Percentiles rank a stretch among this genome's conserved stretches.
Evolutionary conservation across 2,329 filamentous ascomycete species (phyloP).

Genomic region (Didymella pomorum): DNA sequence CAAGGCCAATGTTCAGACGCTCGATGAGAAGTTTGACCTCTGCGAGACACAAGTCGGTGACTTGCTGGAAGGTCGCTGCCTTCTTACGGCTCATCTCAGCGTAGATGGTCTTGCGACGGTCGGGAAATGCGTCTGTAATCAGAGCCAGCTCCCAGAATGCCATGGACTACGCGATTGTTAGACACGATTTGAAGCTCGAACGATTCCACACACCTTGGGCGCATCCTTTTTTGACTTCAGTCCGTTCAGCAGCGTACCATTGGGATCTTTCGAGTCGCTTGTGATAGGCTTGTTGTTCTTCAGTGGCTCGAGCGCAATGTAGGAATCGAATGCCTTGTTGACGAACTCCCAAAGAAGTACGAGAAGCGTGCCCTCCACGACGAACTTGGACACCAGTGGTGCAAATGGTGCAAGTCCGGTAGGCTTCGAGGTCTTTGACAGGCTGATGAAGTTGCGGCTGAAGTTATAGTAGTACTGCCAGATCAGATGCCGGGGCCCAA

Average conservation of each 20-base stretch:
- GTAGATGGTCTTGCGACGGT: conserved; percentile 83
- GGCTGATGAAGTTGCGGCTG: conserved; percentile 75
- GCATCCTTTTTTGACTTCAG: conserved; percentile 83
- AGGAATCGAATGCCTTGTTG: conserved; percentile 80
- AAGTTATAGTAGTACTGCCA: conserved; percentile 69
- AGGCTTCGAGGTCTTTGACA: conserved; percentile 70
- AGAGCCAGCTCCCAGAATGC: conserved; percentile 90
- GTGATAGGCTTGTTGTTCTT: conserved; percentile 88
- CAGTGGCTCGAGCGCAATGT: conserved; percentile 79
- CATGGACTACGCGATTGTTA: conserved; percentile 66
- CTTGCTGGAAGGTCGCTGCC: conserved; percentile 82
- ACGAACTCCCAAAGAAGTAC: conserved; percentile 77
- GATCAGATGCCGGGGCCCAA: conserved; percentile 38
- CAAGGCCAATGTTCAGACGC: conserved; percentile 66
- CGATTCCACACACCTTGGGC: conserved; percentile 65
- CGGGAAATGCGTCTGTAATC: conserved; percentile 76
- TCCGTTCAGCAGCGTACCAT: conserved; percentile 85
- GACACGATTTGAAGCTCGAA: neutral
- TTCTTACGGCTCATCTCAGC: conserved; percentile 84
- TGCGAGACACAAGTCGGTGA: conserved; percentile 73
- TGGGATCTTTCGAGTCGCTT: conserved; percentile 85
- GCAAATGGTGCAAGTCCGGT: conserved; percentile 65
- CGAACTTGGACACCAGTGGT: conserved; percentile 62
- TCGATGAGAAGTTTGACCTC: conserved; percentile 72
- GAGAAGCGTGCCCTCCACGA: conserved; percentile 69